Evolutionary conservation across 129 eudicot genomes (phyloP), one percentile per base, ranked within the genome.

Genomic region (Centella asiatica): DNA sequence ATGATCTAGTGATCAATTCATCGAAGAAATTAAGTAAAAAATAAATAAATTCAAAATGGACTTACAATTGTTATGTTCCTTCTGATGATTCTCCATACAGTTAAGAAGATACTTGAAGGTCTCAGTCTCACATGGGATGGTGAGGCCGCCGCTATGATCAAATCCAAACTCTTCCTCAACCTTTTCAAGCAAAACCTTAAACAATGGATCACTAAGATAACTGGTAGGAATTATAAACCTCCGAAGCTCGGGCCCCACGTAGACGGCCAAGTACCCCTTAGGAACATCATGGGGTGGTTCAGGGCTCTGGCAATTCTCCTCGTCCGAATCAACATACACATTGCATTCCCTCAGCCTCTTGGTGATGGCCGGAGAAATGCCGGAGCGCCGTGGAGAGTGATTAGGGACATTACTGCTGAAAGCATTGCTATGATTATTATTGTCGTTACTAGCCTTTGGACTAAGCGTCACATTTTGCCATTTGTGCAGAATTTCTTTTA

Each of bases 51-150:
- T 23, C 19, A n/a, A 6, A 45, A 45, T 24, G n/a, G 50, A 46
- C 36, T 66, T 57, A 70, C 76, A 68, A 23, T 48, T 57, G 31
- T 48, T 47, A 29, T 74, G 36, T 19, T 36, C 65, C 67, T 74
- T 85, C 37, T 75, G 79, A 78, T 85, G 94, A 71, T 70, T 78
- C 64, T 90, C 97, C 87, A 90, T 83, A 70, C 93, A 86, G 66
- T 86, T 76, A 2, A 90, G 85, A n/a, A 90, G 84, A 64, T 83
- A 90, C 76, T 90, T 90, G 54, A 90, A 90, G 26, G 97, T 90
- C 84, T 90, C 97, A 1, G 77, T 90, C 81, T 90, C 97, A 29
- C 97, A 90, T 1, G 97, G 97, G 18, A 90, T 83, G 0, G 97
- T 90, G 26, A 90, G 83, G 0, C 80, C 97, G 13, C 97, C 97